These are phyloP conservation scores for Phytophthora ohioensis DNA, from an alignment of 352 stramenopile species.

Conservation along the genomic window DNA sequence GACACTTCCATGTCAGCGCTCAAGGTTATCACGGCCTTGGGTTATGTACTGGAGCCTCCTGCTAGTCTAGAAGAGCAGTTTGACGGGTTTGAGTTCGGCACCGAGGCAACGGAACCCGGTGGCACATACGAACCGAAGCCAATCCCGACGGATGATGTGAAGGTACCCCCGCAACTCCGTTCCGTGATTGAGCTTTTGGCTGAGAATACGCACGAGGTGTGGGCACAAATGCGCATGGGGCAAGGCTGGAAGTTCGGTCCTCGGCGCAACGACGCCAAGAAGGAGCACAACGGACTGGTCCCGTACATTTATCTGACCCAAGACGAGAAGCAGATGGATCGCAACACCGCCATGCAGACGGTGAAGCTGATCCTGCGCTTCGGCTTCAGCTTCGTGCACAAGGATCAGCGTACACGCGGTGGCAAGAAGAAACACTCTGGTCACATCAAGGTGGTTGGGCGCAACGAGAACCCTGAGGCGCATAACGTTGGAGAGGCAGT, in stretches of 20 bases:
- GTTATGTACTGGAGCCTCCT: conserved; percentile 74
- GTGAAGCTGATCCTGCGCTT: conserved; percentile 82
- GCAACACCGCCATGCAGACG: conserved; percentile 86
- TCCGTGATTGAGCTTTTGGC: conserved; percentile 79
- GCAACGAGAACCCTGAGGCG: conserved; percentile 68
- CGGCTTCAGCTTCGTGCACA: conserved; percentile 74
- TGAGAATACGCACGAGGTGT: conserved; percentile 88
- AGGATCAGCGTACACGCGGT: conserved; percentile 54
- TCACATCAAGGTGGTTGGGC: conserved; percentile 63
- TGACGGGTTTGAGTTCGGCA: conserved; percentile 65
- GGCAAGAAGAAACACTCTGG: conserved; percentile 54
- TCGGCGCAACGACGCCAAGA: conserved; percentile 68
- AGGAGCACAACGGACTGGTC: conserved; percentile 79
- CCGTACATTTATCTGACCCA: conserved; percentile 84
- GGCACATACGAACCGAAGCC: conserved; percentile 71
- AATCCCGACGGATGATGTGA: conserved; percentile 71
- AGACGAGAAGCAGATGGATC: conserved; percentile 86
- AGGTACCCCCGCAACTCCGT: conserved; percentile 63
- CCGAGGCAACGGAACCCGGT: conserved; percentile 47
- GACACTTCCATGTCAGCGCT: conserved; percentile 83
- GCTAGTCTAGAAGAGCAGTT: conserved; percentile 51
- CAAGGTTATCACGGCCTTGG: conserved; percentile 80
- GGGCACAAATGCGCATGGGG: conserved; percentile 82
- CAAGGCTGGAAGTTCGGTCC: conserved; percentile 84
- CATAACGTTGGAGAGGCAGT: conserved; percentile 67